A percentile compares a stretch with the other conserved stretches of the same genome.
Evolutionary conservation across 2,329 filamentous ascomycete genomes (phyloP).

Genomic region (Penicillium sp.): DNA sequence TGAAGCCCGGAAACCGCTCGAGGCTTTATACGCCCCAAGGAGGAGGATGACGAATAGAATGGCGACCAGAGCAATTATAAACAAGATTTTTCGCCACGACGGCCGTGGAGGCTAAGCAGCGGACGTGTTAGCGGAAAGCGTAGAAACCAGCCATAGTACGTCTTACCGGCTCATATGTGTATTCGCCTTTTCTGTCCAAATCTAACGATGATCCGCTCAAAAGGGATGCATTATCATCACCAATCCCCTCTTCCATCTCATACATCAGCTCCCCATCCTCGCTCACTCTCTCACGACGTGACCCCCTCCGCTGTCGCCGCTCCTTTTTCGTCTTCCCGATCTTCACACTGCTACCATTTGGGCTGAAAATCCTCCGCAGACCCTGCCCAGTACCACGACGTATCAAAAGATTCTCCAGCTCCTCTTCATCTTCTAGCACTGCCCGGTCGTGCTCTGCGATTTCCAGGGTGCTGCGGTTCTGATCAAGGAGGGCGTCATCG

Average conservation of each 20-base stretch:
- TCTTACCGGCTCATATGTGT: slow-evolving; percentile 30
- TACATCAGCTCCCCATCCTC: slow-evolving; percentile 79
- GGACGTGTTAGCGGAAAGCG: slow-evolving; percentile 16
- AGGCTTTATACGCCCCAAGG: slow-evolving; percentile 58
- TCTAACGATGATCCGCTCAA: slow-evolving; percentile 59
- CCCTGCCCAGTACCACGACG: slow-evolving; percentile 38
- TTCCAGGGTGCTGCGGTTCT: slow-evolving; percentile 67
- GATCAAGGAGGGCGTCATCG: slow-evolving; percentile 66
- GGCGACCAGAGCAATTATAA: slow-evolving; percentile 47
- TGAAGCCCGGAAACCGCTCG: slow-evolving; percentile 35
- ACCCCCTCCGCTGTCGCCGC: slow-evolving; percentile 51
- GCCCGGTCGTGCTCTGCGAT: slow-evolving; percentile 67
- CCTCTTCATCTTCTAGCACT: slow-evolving; percentile 72
- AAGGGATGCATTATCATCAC: slow-evolving; percentile 62
- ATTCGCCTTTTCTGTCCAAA: slow-evolving; percentile 44
- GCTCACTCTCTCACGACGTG: slow-evolving; percentile 49
- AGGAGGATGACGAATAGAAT: slow-evolving; percentile 56
- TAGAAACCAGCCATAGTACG: background rate
- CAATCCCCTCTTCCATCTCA: slow-evolving; percentile 77
- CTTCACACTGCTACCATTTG: slow-evolving; percentile 48
- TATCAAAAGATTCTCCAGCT: slow-evolving; percentile 50
- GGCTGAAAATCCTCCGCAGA: slow-evolving; percentile 43
- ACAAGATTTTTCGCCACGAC: slow-evolving; percentile 36
- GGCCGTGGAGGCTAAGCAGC: slow-evolving; percentile 21
- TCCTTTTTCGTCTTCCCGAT: slow-evolving; percentile 50